phyloP scores from a whole-genome alignment of 352 stramenopile genomes.

The Phytophthora sp. region DNA sequence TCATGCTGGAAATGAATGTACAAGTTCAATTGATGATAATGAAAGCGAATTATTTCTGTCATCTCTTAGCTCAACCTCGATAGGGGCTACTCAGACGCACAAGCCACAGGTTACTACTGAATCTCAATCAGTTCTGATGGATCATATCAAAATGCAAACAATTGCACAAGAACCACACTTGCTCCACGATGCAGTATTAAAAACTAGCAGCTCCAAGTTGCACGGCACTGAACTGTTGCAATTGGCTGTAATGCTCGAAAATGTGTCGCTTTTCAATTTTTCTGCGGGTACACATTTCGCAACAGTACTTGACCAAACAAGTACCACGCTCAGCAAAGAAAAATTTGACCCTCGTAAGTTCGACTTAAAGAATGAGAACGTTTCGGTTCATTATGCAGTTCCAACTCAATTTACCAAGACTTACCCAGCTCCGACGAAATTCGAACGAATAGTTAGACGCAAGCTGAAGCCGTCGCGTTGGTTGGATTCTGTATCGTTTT shows the following conservation, averaged over 20 bases:
- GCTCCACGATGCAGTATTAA: neutral
- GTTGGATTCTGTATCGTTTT: neutral
- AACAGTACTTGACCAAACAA: neutral
- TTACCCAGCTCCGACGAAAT: neutral
- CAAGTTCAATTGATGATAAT: neutral
- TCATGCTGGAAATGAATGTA: neutral
- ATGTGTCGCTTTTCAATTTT: neutral
- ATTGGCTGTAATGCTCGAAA: constrained; percentile 32
- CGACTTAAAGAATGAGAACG: neutral
- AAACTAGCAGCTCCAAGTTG: neutral
- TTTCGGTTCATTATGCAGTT: constrained; percentile 34
- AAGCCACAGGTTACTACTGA: too few species aligned
- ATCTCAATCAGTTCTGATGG: neutral
- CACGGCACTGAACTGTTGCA: constrained; percentile 16
- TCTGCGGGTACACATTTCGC: neutral
- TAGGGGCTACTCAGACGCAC: too few species aligned
- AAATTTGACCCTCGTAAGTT: too few species aligned
- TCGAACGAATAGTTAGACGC: constrained; percentile 34
- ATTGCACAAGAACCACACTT: too few species aligned
- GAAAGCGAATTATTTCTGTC: constrained; percentile 10
- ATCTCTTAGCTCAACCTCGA: constrained; percentile 9
- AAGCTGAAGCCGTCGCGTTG: constrained; percentile 25
- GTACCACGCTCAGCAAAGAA: neutral
- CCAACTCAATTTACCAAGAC: constrained; percentile 27
- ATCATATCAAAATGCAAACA: too few species aligned